These are phyloP conservation scores for Leccinum rimulosum DNA, from an alignment of 768 basidiomycete species.

Conservation along the genomic window DNA sequence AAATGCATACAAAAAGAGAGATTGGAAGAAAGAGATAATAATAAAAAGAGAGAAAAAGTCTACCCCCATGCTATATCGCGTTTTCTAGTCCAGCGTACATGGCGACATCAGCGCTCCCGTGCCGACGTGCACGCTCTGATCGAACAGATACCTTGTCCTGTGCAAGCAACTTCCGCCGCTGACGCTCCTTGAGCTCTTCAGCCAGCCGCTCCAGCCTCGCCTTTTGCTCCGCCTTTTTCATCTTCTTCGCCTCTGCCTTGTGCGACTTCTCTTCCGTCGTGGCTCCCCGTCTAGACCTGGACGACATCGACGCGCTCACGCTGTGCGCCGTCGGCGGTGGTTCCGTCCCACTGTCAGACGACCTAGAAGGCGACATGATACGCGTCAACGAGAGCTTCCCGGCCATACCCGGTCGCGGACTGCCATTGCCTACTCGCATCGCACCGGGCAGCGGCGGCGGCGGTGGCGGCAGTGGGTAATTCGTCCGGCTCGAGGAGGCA, in stretches of 20 bases:
- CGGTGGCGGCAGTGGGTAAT: background rate
- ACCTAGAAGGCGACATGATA: conserved; percentile 24
- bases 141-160: conserved; percentile 31
- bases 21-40: background rate
- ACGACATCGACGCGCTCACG: conserved; percentile 5
- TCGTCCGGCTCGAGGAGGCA: background rate
- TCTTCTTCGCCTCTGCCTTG: conserved; percentile 42
- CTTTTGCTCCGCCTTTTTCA: conserved; percentile 41
- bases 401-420: conserved; percentile 11
- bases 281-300: conserved; percentile 21
- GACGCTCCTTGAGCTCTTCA: conserved; percentile 41
- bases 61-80: conserved; percentile 16
- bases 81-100: conserved; percentile 34
- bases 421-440: background rate
- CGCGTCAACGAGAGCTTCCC: conserved; percentile 26
- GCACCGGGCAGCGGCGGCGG: background rate
- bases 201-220: conserved; percentile 43
- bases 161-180: conserved; percentile 30
- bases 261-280: conserved; percentile 40
- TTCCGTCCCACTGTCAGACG: conserved; percentile 6
- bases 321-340: conserved; percentile 19
- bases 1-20: conserved; percentile 9
- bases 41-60: background rate
- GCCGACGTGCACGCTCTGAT: conserved; percentile 27
- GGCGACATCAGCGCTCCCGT: conserved; percentile 22